Evolutionary conservation across 192 early-diverging fungal genomes (phyloP).

Genomic region (Linnemannia zychae): DNA sequence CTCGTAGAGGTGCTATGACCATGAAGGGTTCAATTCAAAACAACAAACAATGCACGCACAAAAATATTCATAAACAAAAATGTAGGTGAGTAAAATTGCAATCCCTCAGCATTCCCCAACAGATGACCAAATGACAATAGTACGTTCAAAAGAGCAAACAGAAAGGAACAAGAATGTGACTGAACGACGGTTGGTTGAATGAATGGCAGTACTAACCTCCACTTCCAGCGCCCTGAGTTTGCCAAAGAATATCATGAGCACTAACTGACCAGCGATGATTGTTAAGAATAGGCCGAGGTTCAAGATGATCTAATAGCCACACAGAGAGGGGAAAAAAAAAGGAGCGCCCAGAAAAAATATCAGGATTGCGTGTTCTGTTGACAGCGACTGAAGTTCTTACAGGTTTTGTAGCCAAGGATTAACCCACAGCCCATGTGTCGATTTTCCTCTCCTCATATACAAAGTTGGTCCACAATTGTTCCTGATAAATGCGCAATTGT

Average conservation of each 20-base stretch:
- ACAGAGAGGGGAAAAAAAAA: neutral
- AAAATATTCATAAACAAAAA: too few species aligned
- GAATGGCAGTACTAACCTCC: slow-evolving; percentile 69
- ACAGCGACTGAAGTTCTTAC: neutral
- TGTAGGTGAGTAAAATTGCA: slow-evolving; percentile 9
- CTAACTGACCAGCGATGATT: slow-evolving; percentile 80
- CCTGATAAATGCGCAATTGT: neutral
- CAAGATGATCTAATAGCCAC: slow-evolving; percentile 71
- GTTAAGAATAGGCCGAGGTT: slow-evolving; percentile 86
- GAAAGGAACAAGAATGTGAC: too few species aligned
- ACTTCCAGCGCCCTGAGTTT: slow-evolving; percentile 92
- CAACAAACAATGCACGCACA: neutral
- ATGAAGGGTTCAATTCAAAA: neutral
- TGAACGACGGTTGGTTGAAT: neutral
- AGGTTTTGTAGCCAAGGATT: neutral
- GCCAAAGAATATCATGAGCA: slow-evolving; percentile 93
- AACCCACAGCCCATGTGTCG: neutral
- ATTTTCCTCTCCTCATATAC: neutral
- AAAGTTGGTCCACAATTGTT: neutral
- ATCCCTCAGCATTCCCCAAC: neutral
- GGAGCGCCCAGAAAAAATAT: neutral
- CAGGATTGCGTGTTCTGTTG: neutral
- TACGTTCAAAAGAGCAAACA: too few species aligned
- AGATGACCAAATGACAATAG: neutral
- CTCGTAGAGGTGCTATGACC: slow-evolving; percentile 91